Percentiles rank a stretch among this genome's conserved stretches.
Conservation (phyloP, 139 green algal species). For the Chlamydomonas urium region DNA sequence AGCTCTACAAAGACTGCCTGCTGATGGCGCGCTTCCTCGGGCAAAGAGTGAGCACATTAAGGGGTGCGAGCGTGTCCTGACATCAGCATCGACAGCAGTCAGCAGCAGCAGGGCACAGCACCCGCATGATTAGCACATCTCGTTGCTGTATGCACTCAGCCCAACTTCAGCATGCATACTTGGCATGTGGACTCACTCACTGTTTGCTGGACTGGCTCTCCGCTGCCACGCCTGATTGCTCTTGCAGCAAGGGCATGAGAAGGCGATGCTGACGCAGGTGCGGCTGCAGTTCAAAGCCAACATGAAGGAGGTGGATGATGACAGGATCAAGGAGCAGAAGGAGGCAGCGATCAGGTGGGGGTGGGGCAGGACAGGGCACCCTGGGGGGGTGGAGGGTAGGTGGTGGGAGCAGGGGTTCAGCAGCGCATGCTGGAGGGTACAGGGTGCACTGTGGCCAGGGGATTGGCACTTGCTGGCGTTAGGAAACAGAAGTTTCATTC, state of each 20-base stretch:
- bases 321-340: conserved; percentile 51
- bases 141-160: too few relatives aligned
- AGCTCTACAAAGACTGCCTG: conserved; percentile 58
- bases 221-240: too few relatives aligned
- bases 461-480: not conserved
- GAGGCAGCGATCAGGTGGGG: conserved; percentile 42
- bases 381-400: not conserved
- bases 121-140: too few relatives aligned
- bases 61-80: not conserved
- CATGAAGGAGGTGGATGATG: conserved; percentile 47
- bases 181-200: too few relatives aligned
- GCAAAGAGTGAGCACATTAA: conserved; percentile 43
- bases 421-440: not conserved
- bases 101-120: too few relatives aligned
- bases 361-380: not conserved
- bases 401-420: not conserved
- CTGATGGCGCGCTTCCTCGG: conserved; percentile 46
- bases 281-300: conserved; percentile 30
- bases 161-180: too few relatives aligned
- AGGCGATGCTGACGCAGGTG: conserved; percentile 23
- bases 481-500: not conserved
- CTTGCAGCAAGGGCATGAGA: conserved; percentile 50
- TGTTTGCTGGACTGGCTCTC: too few relatives aligned
- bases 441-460: not conserved
- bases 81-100: too few relatives aligned